Base-by-base conservation (phyloP, 208 protist genomes). In the Porcisia hertigi region DNA sequence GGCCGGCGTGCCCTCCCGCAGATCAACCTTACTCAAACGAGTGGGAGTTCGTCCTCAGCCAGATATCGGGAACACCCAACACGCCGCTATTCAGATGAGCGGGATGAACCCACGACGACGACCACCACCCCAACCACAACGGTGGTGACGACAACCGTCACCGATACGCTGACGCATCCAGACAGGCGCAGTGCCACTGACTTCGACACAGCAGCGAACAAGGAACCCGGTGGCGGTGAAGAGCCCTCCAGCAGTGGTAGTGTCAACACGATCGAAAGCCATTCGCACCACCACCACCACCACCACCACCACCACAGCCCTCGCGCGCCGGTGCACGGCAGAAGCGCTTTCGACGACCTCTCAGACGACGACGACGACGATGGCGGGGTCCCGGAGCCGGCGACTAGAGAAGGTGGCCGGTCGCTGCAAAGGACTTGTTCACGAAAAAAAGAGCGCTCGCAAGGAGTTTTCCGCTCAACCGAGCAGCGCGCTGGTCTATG, bases 291-390 rank as follows among this genome's bases (percentile, higher is more conserved):
- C 4, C 67, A 72, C 47, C 34, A 47, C 11, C 67, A 72, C n/a
- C 34, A 30, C 4, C 67, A 72, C 47, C 34, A 47, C 11, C 67
- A 60, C 18, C 52, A 47, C 67, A 59, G 67, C 34, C 52, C 34
- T 55, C 67, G 67, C 67, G 52, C 52, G 30, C n/a, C 52, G 3
- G 53, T 16, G 3, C 67, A 36, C 25, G 25, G 9, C 14, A 11
- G 18, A 23, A 78, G 69, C 72, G 67, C 73, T 49, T 79, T 83
- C 30, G 72, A 75, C 12, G 45, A 60, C 49, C 3, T 58, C 25
- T 74, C 65, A 4, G 63, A 59, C 20, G 77, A 52, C 47, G 70
- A 75, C 2, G 66, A 72, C 57, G 57, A 72, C 16, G 53, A 14
- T 25, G 39, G 65, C 43, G 65, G 18, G 12, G 65, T 49, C 47